Evolutionary conservation across 768 basidiomycete genomes (phyloP).

Genomic region (Phaffia tasmanica): DNA sequence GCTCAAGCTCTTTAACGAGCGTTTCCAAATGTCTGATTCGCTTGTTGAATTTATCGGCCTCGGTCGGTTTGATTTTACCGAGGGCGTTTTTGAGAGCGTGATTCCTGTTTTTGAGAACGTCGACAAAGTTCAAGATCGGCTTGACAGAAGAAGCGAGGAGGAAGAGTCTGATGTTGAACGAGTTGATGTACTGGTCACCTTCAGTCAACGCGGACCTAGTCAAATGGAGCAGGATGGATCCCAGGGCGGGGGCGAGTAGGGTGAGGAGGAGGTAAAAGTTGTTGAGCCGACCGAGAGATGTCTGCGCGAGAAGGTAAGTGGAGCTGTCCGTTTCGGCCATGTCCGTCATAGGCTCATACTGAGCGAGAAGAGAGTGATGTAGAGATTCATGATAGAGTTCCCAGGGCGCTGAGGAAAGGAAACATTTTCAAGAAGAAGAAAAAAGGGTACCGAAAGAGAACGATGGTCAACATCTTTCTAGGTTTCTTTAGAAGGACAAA

Average conservation of each 20-base stretch:
- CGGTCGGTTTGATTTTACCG: conserved; percentile 29
- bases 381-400: conserved; percentile 33
- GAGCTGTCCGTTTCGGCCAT: neutral
- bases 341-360: neutral
- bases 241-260: conserved; percentile 28
- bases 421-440: neutral
- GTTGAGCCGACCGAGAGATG: conserved; percentile 28
- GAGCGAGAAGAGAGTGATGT: conserved; percentile 28
- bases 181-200: conserved; percentile 32
- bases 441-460: neutral
- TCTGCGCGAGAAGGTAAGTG: conserved; percentile 14
- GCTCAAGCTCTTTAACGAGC: conserved; percentile 10
- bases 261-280: conserved; percentile 28
- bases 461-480: neutral
- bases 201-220: conserved; percentile 26
- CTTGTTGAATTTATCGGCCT: conserved; percentile 27
- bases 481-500: neutral
- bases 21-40: conserved; percentile 29
- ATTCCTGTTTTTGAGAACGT: conserved; percentile 28
- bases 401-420: conserved; percentile 31
- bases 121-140: conserved; percentile 28
- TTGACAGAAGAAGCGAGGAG: conserved; percentile 31
- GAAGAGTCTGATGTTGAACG: conserved; percentile 30
- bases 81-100: conserved; percentile 28
- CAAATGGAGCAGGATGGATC: conserved; percentile 24